A percentile compares a stretch with the other conserved stretches of the same genome.
phyloP scores from a whole-genome alignment of 441 rosid genomes.

The Dalechampia spathulata region DNA sequence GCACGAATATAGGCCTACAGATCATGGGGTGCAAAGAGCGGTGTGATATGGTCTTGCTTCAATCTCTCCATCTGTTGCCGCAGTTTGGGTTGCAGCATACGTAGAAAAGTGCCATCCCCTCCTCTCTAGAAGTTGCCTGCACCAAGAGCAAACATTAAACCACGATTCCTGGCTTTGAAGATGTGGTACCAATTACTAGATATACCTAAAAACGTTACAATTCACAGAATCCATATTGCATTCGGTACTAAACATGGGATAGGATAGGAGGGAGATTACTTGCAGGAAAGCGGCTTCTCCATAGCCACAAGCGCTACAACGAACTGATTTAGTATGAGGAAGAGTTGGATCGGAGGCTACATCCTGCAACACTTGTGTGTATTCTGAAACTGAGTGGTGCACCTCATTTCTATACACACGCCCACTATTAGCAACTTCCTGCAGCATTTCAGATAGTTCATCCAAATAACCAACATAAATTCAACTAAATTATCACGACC shows the following conservation, averaged over 20 bases:
- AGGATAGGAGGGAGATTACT: too few species aligned
- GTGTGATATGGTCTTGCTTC: conserved; percentile 1
- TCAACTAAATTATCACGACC: too few species aligned
- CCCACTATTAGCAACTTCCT: too few species aligned
- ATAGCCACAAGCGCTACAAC: conserved; percentile 29
- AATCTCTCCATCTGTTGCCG: conserved; percentile 67
- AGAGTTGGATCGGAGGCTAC: conserved; percentile 93
- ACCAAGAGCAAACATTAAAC: too few species aligned
- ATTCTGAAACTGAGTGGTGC: conserved; percentile 76
- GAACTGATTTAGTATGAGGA: conserved; percentile 73
- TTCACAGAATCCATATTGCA: too few species aligned
- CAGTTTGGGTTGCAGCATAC: conserved; percentile 75
- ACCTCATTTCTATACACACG: conserved; percentile 91
- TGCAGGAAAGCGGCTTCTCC: too few species aligned
- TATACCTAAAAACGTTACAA: too few species aligned
- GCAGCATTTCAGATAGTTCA: conserved; percentile 54
- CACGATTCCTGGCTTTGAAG: too few species aligned
- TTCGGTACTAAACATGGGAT: too few species aligned
- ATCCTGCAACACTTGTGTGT: conserved; percentile 77
- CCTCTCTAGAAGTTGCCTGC: conserved; percentile 76
- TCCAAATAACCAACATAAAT: conserved; percentile 49
- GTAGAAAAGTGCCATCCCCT: conserved; percentile 70
- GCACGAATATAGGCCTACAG: too few species aligned
- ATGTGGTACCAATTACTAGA: too few species aligned
- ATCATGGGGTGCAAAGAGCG: conserved; percentile 12